Percentiles rank a stretch among this genome's conserved stretches.
Conservation (phyloP, 2,329 filamentous ascomycete species). For the Aspergillus udagawae region DNA sequence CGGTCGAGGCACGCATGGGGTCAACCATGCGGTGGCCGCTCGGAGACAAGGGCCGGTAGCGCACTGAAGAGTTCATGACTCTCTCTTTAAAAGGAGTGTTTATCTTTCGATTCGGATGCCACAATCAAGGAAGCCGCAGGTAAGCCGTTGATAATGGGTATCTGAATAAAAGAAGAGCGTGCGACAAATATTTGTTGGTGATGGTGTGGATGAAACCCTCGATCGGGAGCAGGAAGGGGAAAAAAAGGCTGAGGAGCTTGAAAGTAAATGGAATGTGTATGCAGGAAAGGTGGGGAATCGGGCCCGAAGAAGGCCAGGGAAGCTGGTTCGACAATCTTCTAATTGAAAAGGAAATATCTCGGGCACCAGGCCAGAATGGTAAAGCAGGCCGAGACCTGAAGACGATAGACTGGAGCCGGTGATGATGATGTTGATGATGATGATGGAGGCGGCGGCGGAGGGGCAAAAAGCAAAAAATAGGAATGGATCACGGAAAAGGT, state of each 20-base stretch:
- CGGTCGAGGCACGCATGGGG: slow-evolving; percentile 39
- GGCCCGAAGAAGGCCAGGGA: neutral
- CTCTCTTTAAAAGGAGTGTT: neutral
- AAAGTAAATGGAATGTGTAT: neutral
- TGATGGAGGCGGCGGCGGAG: neutral
- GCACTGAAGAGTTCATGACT: slow-evolving; percentile 25
- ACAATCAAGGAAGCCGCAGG: neutral
- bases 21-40: slow-evolving; percentile 30
- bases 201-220: neutral
- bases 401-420: slow-evolving; percentile 2
- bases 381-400: neutral
- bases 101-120: neutral
- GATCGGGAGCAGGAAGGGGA: neutral
- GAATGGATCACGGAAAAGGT: neutral
- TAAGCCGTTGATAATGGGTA: neutral
- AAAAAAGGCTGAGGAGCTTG: neutral
- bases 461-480: neutral
- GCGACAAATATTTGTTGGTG: neutral
- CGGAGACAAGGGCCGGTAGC: slow-evolving; percentile 34
- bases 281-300: neutral
- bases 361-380: slow-evolving; percentile 13
- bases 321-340: neutral
- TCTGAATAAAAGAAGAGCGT: neutral
- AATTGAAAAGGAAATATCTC: slow-evolving; percentile 2
- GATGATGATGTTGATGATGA: slow-evolving; percentile 8